Base-by-base conservation (phyloP, 805 yeast species). In the Wickerhamomyces chaumierensis region DNA sequence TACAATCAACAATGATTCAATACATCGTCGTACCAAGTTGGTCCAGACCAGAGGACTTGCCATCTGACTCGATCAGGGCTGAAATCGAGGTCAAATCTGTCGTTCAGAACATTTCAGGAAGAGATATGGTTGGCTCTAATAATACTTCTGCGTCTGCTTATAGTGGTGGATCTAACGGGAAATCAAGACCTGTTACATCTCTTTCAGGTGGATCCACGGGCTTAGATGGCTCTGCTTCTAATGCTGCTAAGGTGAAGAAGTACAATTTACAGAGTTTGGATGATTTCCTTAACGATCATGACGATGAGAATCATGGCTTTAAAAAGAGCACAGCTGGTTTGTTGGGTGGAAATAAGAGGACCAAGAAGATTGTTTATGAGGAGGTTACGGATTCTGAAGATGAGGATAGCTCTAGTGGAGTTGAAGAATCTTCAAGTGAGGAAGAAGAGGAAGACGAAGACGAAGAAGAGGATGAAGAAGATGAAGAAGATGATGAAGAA, bases 251-350 rank as follows among this genome's bases (percentile, higher is more conserved):
- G 12, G 29, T 58, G 12, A 62, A 58, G 45, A 66, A 63, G 39
- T 79, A 75, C 49, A 71, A 73, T 42, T 57, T 82, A 31, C 94
- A 85, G 55, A 81, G 88, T 41, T 61, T 88, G 41, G 96, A 88
- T 52, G 97, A 88, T 44, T 88, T 88, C 55, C 78, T 88, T 48
- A 81, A 72, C 2, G 69, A 68, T 42, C 60, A 70, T 13, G 59
- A 66, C 16, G 46, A 49, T 2, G 44, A 14, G 31, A 39, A 33
- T 42, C 44, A 39, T 48, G 42, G 37, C 25, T 48, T 3, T 41
- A 42, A 18, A 39, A 40, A 23, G 48, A 44, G 33, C 37, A 42
- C 18, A 18, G 36, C 14, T 40, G 35, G n/a, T 48, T 51, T 38
- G 62, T 25, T 25, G n/a, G n/a, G n/a, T n/a, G n/a, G n/a, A n/a